phyloP scores from a whole-genome alignment of 176 grass and related monocot genomes.

The Tillandsia fasciculata region DNA sequence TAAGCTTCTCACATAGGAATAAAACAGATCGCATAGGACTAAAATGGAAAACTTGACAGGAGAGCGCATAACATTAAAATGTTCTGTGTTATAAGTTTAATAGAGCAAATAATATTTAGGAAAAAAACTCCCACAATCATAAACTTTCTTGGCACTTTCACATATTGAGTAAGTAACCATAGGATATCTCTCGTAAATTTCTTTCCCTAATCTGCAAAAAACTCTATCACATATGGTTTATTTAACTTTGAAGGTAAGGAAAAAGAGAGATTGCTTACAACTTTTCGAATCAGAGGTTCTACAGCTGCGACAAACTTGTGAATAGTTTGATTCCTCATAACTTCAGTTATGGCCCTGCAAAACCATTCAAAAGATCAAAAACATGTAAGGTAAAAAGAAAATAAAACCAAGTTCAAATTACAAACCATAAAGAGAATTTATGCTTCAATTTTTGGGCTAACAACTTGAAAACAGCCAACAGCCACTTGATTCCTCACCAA shows the following conservation, averaged over 20 bases:
- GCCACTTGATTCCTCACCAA: neutral
- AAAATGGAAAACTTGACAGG: too few relatives aligned
- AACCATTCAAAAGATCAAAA: neutral
- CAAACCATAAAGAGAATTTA: neutral
- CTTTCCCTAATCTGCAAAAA: neutral
- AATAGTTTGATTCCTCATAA: constrained; percentile 16
- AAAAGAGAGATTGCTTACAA: constrained; percentile 21
- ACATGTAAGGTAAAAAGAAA: constrained; percentile 1
- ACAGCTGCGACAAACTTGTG: constrained; percentile 27
- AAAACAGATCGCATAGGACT: too few relatives aligned
- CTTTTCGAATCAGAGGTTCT: constrained; percentile 35
- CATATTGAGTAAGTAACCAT: too few relatives aligned
- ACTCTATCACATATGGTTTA: constrained; percentile 2
- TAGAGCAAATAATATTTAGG: too few relatives aligned
- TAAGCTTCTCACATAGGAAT: too few relatives aligned
- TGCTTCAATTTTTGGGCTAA: neutral
- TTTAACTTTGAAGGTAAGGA: neutral
- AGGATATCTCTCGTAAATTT: neutral
- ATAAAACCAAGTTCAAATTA: neutral
- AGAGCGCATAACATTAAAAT: too few relatives aligned
- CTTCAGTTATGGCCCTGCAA: constrained; percentile 24
- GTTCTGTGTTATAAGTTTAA: too few relatives aligned
- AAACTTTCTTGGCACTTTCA: too few relatives aligned
- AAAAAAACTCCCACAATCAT: too few relatives aligned
- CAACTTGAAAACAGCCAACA: neutral